Evolutionary conservation across 1,284 basidiomycete genomes (phyloP).

Genomic region (Ustilago xerochloae): DNA sequence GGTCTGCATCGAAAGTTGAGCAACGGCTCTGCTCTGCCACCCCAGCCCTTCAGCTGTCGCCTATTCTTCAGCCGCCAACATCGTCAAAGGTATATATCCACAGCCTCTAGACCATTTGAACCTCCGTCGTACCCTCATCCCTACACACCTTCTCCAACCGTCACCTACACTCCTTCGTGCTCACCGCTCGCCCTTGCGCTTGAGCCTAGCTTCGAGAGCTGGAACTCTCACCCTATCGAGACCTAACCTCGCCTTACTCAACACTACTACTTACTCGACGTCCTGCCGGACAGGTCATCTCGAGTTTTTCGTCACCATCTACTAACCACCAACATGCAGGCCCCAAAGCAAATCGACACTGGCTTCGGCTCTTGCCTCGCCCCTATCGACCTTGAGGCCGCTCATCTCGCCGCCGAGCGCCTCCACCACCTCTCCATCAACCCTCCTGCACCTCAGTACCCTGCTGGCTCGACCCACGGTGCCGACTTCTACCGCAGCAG

Average conservation of each 20-base stretch:
- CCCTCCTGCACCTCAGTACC: slow-evolving; percentile 36
- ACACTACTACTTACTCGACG: neutral
- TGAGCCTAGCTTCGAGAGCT: slow-evolving; percentile 28
- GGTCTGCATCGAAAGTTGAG: neutral
- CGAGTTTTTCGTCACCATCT: neutral
- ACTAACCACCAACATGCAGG: slow-evolving; percentile 26
- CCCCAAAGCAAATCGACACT: slow-evolving; percentile 45
- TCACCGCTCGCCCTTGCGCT: slow-evolving; percentile 14
- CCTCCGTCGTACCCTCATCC: neutral
- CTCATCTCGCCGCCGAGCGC: slow-evolving; percentile 36
- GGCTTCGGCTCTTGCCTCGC: slow-evolving; percentile 44
- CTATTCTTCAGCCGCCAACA: neutral
- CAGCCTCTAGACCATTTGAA: neutral
- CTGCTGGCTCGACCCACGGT: slow-evolving; percentile 32
- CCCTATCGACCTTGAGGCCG: slow-evolving; percentile 44
- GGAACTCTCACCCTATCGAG: slow-evolving; percentile 20
- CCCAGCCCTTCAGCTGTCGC: neutral
- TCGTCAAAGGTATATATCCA: slow-evolving; percentile 15
- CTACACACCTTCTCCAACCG: slow-evolving; percentile 4
- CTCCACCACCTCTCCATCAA: slow-evolving; percentile 37
- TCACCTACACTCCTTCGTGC: slow-evolving; percentile 4
- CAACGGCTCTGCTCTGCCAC: neutral
- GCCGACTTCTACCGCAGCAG: slow-evolving; percentile 29
- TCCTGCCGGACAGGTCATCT: slow-evolving; percentile 33
- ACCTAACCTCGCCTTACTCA: neutral